A percentile compares a stretch with the other conserved stretches of the same genome.
phyloP scores from a whole-genome alignment of 805 yeast genomes.

The Wickerhamiella parazyma region DNA sequence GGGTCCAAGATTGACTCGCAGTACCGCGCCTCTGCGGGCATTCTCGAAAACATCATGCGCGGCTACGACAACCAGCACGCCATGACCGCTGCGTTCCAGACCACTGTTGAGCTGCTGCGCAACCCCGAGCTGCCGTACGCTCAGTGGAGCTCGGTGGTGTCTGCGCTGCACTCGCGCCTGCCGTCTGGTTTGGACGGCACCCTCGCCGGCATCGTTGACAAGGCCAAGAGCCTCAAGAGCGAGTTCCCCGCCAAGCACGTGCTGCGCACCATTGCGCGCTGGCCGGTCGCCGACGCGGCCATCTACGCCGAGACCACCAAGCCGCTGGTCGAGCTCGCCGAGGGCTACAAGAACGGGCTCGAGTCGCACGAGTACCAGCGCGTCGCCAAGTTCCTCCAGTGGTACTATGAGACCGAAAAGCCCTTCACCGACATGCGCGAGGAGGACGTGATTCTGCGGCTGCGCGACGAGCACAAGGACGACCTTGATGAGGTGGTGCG shows the following conservation, averaged over 20 bases:
- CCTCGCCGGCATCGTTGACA: slow-evolving; percentile 50
- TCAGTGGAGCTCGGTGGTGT: slow-evolving; percentile 74
- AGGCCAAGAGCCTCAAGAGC: slow-evolving; percentile 49
- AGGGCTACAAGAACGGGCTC: slow-evolving; percentile 59
- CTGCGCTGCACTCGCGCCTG: slow-evolving; percentile 85
- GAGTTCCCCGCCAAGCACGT: slow-evolving; percentile 91
- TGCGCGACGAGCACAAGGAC: slow-evolving; percentile 78
- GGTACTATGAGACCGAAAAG: slow-evolving; percentile 66
- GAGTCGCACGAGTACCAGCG: slow-evolving; percentile 71
- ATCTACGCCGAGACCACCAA: slow-evolving; percentile 46
- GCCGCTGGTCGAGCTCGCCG: slow-evolving; percentile 62
- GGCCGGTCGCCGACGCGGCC: slow-evolving; percentile 36
- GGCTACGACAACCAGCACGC: slow-evolving; percentile 96
- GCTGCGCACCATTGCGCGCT: slow-evolving; percentile 55
- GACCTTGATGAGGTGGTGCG: slow-evolving; percentile 59
- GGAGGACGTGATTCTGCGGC: slow-evolving; percentile 73
- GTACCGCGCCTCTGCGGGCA: slow-evolving; percentile 42
- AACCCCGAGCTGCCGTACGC: slow-evolving; percentile 80
- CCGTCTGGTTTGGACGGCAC: slow-evolving; percentile 63
- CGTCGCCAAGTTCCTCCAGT: slow-evolving; percentile 52
- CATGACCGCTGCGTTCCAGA: slow-evolving; percentile 69
- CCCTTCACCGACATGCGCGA: slow-evolving; percentile 42
- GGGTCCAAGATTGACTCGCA: slow-evolving; percentile 78
- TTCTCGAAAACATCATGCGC: slow-evolving; percentile 63
- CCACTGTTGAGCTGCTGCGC: slow-evolving; percentile 56